Conservation (phyloP, 2,329 filamentous ascomycete genomes). For the Penicillium sp. region DNA sequence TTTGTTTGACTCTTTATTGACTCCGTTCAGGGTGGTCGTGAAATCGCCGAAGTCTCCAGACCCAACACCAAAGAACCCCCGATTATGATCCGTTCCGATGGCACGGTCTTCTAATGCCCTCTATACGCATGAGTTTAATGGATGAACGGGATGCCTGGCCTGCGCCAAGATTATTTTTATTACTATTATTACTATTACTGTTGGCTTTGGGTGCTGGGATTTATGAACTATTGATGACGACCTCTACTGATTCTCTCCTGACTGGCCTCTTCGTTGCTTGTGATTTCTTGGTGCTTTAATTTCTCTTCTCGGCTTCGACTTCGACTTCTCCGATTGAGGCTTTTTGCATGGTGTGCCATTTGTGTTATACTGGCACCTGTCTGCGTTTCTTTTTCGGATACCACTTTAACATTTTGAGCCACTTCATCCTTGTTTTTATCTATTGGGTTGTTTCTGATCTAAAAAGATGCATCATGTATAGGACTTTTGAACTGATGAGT, state of each 20-base stretch:
- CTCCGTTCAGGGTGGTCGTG: conserved; percentile 71
- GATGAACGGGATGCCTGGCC: conserved; percentile 29
- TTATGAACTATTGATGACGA: conserved; percentile 36
- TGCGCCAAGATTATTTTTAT: conserved; percentile 12
- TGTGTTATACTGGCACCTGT: conserved; percentile 1
- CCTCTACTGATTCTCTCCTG: conserved; percentile 12
- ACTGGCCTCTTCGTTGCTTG: conserved; percentile 7
- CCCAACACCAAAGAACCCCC: conserved; percentile 96
- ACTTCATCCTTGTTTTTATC: neutral
- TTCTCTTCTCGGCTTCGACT: conserved; percentile 5
- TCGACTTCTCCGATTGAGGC: conserved; percentile 9
- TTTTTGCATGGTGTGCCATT: conserved; percentile 16
- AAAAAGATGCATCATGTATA: conserved; percentile 1
- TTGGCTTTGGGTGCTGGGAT: conserved; percentile 20
- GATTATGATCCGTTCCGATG: conserved; percentile 94
- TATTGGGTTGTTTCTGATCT: conserved; percentile 4
- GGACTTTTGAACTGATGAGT: neutral
- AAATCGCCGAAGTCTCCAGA: conserved; percentile 91
- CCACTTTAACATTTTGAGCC: conserved; percentile 7
- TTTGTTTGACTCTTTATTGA: conserved; percentile 22
- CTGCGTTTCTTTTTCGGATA: conserved; percentile 19
- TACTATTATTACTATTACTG: conserved; percentile 8
- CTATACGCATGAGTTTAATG: conserved; percentile 22
- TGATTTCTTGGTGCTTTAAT: conserved; percentile 1
- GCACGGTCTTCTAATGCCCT: conserved; percentile 77